These are phyloP conservation scores for Camelina sativa DNA, from an alignment of 345 rosid species.

Conservation along the genomic window DNA sequence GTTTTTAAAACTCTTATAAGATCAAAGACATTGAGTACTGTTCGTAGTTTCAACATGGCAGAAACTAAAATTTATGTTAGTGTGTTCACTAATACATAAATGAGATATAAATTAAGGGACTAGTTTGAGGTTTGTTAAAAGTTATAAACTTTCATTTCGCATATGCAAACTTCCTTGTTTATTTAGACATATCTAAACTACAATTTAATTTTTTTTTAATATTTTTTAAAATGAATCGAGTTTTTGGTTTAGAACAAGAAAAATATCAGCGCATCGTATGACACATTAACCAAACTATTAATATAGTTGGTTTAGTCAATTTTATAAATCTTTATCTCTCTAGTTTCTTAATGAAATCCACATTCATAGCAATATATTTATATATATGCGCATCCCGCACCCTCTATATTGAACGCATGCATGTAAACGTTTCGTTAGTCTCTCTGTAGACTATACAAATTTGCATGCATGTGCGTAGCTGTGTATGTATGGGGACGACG, in stretches of 20 bases:
- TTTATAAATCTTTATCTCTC: not conserved
- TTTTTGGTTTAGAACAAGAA: not conserved
- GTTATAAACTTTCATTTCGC: not conserved
- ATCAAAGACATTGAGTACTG: constrained; percentile 1
- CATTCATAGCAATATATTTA: not conserved
- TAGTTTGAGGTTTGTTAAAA: not conserved
- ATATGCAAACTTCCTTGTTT: not conserved
- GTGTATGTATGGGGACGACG: constrained; percentile 9
- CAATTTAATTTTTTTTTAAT: not conserved
- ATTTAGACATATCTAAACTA: not conserved
- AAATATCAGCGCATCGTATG: not conserved
- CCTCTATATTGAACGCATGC: constrained; percentile 9
- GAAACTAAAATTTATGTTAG: not conserved
- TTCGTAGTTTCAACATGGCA: not conserved
- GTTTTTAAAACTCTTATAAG: not conserved
- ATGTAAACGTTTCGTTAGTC: constrained; percentile 1
- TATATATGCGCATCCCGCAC: not conserved
- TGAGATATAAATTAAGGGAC: not conserved
- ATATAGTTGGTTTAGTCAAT: not conserved
- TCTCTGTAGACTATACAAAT: not conserved
- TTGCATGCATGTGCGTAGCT: constrained; percentile 21
- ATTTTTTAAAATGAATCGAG: not conserved
- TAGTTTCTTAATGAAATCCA: not conserved
- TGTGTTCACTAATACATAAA: not conserved
- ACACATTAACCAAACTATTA: not conserved